Evolutionary conservation across 306 rosid genomes (phyloP).

Genomic region (Vachellia pachyceras): DNA sequence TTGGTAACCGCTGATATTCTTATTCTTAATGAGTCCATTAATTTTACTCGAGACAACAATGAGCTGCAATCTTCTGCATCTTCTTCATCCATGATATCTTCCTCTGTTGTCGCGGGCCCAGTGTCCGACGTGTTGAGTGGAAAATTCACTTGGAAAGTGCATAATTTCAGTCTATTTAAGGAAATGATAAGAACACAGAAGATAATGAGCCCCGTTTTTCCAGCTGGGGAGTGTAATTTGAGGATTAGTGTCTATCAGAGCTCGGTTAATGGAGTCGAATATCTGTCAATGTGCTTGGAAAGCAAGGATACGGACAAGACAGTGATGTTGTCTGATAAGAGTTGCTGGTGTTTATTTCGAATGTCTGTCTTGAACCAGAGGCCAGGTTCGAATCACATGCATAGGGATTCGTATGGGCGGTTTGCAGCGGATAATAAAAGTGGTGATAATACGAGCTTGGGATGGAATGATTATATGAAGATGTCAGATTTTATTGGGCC

Average conservation of each 20-base stretch:
- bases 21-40: slow-evolving; percentile 85
- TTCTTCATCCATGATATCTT: slow-evolving; percentile 45
- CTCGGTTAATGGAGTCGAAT: slow-evolving; percentile 84
- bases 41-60: slow-evolving; percentile 82
- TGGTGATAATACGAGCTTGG: slow-evolving; percentile 98
- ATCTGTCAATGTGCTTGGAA: slow-evolving; percentile 98
- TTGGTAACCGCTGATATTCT: slow-evolving; percentile 93
- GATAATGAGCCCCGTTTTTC: slow-evolving; percentile 98
- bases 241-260: slow-evolving; percentile 99
- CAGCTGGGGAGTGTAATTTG: slow-evolving; percentile 98
- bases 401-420: slow-evolving; percentile 96
- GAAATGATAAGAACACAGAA: slow-evolving; percentile 97
- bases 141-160: slow-evolving; percentile 99
- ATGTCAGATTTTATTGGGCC: slow-evolving; percentile 84
- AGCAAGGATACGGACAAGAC: slow-evolving; percentile 97
- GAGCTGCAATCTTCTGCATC: slow-evolving; percentile 67
- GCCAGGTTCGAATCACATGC: slow-evolving; percentile 95
- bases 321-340: slow-evolving; percentile 83
- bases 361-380: slow-evolving; percentile 96
- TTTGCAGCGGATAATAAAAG: slow-evolving; percentile 97
- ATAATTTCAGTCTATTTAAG: slow-evolving; percentile 86
- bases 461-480: slow-evolving; percentile 99
- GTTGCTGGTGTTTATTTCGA: slow-evolving; percentile 98
- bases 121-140: slow-evolving; percentile 86
- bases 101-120: slow-evolving; percentile 69